phyloP scores from a whole-genome alignment of 176 grass and related monocot species.

The Oropetium thomaeum region DNA sequence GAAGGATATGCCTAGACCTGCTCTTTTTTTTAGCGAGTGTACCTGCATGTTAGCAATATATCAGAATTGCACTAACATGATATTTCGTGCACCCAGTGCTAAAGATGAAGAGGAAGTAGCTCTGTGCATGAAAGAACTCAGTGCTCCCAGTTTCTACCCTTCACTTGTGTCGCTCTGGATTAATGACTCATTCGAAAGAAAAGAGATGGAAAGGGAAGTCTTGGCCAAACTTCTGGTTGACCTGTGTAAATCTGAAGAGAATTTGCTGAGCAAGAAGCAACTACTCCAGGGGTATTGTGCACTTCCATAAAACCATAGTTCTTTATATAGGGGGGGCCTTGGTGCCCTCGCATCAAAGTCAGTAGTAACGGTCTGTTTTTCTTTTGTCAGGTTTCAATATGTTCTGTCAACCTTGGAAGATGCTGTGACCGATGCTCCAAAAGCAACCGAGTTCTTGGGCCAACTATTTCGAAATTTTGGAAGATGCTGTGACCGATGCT shows the following conservation, averaged over 20 bases:
- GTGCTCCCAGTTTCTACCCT: constrained; percentile 63
- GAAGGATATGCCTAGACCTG: background rate
- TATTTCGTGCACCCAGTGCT: constrained; percentile 46
- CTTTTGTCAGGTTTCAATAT: constrained; percentile 53
- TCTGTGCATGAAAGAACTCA: constrained; percentile 84
- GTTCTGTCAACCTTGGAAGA: constrained; percentile 73
- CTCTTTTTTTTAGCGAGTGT: too few relatives aligned
- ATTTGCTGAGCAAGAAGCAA: constrained; percentile 48
- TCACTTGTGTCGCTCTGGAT: constrained; percentile 76
- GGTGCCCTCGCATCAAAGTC: background rate
- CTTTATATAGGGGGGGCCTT: too few relatives aligned
- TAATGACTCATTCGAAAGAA: constrained; percentile 81
- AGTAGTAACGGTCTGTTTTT: background rate
- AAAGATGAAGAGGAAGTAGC: constrained; percentile 75
- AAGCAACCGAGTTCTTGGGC: constrained; percentile 64
- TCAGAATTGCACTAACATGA: constrained; percentile 15
- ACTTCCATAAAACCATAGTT: background rate
- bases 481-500: constrained; percentile 74
- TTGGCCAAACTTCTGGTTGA: constrained; percentile 64
- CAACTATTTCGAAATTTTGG: constrained; percentile 53
- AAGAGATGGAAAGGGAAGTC: constrained; percentile 69
- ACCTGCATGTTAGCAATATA: background rate
- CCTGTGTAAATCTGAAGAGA: constrained; percentile 60
- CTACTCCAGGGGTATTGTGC: constrained; percentile 66
- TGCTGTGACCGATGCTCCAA: constrained; percentile 71